These are phyloP conservation scores for Aspergillus carlsbadensis DNA, from an alignment of 495 filamentous ascomycete species.

Conservation along the genomic window DNA sequence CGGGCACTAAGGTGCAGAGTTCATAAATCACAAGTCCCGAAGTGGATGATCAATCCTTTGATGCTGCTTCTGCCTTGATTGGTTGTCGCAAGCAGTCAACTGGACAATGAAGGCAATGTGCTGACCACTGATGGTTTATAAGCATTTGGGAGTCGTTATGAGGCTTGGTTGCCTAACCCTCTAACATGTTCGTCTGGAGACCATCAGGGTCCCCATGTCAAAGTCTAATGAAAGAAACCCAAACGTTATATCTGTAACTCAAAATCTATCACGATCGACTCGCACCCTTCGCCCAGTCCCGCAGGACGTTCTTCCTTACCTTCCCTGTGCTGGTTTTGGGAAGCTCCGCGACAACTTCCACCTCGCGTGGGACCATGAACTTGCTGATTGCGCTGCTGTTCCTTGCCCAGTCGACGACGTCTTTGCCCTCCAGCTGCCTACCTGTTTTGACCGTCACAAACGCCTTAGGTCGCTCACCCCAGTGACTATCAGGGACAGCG, in stretches of 20 bases:
- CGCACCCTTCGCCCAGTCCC: constrained; percentile 71
- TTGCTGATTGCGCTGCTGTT: constrained; percentile 73
- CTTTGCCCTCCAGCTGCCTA: constrained; percentile 58
- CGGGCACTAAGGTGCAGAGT: background rate
- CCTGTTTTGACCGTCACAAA: constrained; percentile 78
- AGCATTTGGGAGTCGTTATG: background rate
- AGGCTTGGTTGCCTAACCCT: background rate
- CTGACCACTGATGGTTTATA: background rate
- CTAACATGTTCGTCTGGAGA: background rate
- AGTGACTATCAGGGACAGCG: constrained; percentile 84
- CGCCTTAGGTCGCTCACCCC: constrained; percentile 93
- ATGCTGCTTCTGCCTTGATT: background rate
- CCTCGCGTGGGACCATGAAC: constrained; percentile 95
- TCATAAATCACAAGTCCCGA: background rate
- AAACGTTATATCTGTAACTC: background rate
- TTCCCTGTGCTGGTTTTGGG: constrained; percentile 98
- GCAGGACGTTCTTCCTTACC: constrained; percentile 88
- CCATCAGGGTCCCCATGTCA: background rate
- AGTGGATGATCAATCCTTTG: constrained; percentile 6
- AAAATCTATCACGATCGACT: constrained; percentile 14
- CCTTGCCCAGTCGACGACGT: constrained; percentile 85
- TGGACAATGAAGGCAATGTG: background rate
- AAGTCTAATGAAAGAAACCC: background rate
- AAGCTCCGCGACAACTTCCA: constrained; percentile 82
- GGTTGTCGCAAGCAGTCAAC: background rate